Base-by-base conservation (phyloP, 192 early-diverging fungal genomes). In the Backusella luteola region DNA sequence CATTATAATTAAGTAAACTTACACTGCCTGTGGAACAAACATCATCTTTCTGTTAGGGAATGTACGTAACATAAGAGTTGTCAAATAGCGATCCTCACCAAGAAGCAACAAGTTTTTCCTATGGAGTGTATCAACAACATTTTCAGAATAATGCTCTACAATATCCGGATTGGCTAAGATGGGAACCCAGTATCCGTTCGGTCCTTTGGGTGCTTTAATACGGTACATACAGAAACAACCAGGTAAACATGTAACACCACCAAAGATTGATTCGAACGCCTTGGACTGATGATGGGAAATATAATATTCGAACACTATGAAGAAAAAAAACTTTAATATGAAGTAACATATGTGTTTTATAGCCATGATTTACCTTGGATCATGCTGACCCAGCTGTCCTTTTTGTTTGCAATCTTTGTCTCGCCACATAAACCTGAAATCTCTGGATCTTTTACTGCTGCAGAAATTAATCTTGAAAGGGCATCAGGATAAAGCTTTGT, bases 381-480 rank as follows among this genome's bases (percentile, higher is more conserved):
- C 84, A 91, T 91, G 0, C 94, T 94, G 8, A 96, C 94, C 93
- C 94, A 93, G 36, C 86, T 89, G 69, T 92, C 91, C 3, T 84
- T 87, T 87, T 97, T 97, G 88, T 99, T 99, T 41, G 89, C 92
- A 82, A 99, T 96, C 81, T 95, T 89, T 19, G 97, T 97, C 84
- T 99, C 97, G 72, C 97, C 96, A 85, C 97, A 98, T 38, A 97
- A 85, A 4, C 97, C 97, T 87, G 95, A 94, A 78, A 99, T 94
- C 8, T 85, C 81, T 34, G 86, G 86, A 86, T 99, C 95, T 68
- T 93, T 93, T 70, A 89, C 89, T 89, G 98, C 94, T 56, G 90
- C 91, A 34, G 90, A 87, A 63, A 97, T 90, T 82, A 97, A 89
- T 39, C 91, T 85, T 15, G 89, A 86, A 8, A 94, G 71, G 11